Evolutionary conservation across 345 rosid genomes (phyloP), one percentile per base, ranked within the genome.

Genomic region (Eutrema yunnanense): DNA sequence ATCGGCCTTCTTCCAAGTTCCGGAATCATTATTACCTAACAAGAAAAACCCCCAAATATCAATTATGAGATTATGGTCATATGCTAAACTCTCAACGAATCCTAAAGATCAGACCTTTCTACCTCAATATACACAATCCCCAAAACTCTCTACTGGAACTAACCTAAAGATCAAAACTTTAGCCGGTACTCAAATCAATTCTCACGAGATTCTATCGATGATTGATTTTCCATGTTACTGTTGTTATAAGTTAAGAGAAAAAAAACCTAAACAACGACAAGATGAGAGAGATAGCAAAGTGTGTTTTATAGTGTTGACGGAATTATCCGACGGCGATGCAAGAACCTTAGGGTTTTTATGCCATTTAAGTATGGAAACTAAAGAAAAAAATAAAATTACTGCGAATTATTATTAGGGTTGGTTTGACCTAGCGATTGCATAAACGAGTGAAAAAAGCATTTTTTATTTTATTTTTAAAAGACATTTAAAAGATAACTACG

Each of bases 341-440:
- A 88, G 92, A 90, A 87, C 96, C 95, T 86, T 90, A 87, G 97
- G 98, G 92, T 69, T 90, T 90, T 92, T 88, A 88, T 63, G 73
- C 69, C 72, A 67, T 79, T 67, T 68, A 58, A 56, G 76, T 44
- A 75, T n/a, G 67, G 30, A 75, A 72, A 81, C 76, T 78, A 76
- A 78, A 72, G 75, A 69, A 71, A 69, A 71, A 62, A 32, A 2
- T 33, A 14, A 36, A 42, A 10, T 63, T 63, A 63, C 65, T 42
- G 67, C 41, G 34, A 16, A 61, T 40, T 36, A 32, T 37, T 29
- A 33, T 29, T 37, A 71, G 69, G 69, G 52, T 73, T 73, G 65
- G 77, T 65, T 73, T 73, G 77, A 73, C 77, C 33, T 65, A 73
- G 65, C 52, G 72, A 65, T 47, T 62, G 53, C 11, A 38, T 5